Percentiles rank a stretch among this genome's conserved stretches.
Evolutionary conservation across 2,329 filamentous ascomycete genomes (phyloP).

Genomic region (Furcasterigmium furcatum): DNA sequence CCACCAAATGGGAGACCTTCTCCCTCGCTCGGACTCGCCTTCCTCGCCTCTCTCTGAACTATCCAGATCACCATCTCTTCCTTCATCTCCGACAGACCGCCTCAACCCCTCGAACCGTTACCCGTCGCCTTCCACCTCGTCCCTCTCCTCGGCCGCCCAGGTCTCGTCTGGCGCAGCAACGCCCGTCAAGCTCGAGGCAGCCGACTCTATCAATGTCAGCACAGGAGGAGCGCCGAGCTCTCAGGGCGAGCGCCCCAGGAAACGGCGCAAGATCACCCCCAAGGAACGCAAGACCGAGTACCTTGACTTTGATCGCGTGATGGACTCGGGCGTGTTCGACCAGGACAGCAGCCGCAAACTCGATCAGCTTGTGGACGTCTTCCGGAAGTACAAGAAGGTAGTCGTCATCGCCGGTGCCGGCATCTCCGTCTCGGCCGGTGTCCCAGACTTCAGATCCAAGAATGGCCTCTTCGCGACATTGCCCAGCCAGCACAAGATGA

Average conservation of each 20-base stretch:
- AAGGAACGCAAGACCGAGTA: constrained; percentile 75
- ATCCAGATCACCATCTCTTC: constrained; percentile 49
- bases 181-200: constrained; percentile 21
- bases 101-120: constrained; percentile 41
- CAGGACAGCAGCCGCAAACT: constrained; percentile 50
- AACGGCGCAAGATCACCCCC: constrained; percentile 66
- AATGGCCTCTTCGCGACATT: constrained; percentile 85
- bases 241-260: constrained; percentile 59
- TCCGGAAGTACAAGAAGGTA: constrained; percentile 92
- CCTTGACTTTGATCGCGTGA: constrained; percentile 62
- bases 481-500: constrained; percentile 83
- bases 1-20: constrained; percentile 3
- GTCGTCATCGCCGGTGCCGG: constrained; percentile 95
- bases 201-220: constrained; percentile 13
- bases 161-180: constrained; percentile 36
- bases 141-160: constrained; percentile 21
- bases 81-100: constrained; percentile 34
- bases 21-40: constrained; percentile 28
- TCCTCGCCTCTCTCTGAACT: constrained; percentile 54
- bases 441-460: constrained; percentile 94
- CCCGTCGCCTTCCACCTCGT: constrained; percentile 45
- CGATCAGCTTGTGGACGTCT: constrained; percentile 66
- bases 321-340: constrained; percentile 45
- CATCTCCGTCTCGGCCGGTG: constrained; percentile 94
- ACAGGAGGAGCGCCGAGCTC: constrained; percentile 59